Evolutionary conservation across 1,284 basidiomycete genomes (phyloP), one percentile per base, ranked within the genome.

Genomic region (Rugosomyces carneus): DNA sequence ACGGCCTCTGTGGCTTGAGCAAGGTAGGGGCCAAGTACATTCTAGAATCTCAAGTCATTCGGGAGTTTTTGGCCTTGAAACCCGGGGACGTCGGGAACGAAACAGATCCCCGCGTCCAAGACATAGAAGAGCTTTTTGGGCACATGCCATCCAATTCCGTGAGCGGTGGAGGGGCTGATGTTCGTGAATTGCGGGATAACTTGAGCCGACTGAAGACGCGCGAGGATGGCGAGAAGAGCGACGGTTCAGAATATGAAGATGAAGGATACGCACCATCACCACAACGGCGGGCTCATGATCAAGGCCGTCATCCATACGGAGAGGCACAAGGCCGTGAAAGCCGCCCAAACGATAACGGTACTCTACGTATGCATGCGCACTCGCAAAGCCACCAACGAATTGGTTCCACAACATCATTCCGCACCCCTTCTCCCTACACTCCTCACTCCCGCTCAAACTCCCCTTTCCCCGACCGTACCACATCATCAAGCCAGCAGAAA

Each of bases 11-110:
- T 58, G 70, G 68, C 26, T 75, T 93, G 44, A 76, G 72, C 50
- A 68, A 69, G 26, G 67, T 73, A n/a, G 81, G 80, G 6, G 82
- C 80, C 5, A 83, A 82, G 24, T 87, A 93, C 62, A 82, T 99
- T 41, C 70, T 96, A 37, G 84, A 92, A 47, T 82, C 92, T 58
- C 71, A 75, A 19, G 78, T 94, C 15, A 77, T 97, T 39, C 82
- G 93, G 39, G 76, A 80, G 47, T 99, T 99, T 67, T 78, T 98
- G 47, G 77, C 89, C 6, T 75, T 89, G 18, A 89, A 91, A 59
- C 83, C 90, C 0, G 95, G 95, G 6, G 95, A 99, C 61, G 81
- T 88, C 3, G 81, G 81, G 54, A 78, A 78, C 37, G 78, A 83
- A 44, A 70, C 80, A 15, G 78, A 80, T 5, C 71, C 85, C 9